Evolutionary conservation across 1,284 basidiomycete species (phyloP).

Genomic region (Sporisorium sorghi): DNA sequence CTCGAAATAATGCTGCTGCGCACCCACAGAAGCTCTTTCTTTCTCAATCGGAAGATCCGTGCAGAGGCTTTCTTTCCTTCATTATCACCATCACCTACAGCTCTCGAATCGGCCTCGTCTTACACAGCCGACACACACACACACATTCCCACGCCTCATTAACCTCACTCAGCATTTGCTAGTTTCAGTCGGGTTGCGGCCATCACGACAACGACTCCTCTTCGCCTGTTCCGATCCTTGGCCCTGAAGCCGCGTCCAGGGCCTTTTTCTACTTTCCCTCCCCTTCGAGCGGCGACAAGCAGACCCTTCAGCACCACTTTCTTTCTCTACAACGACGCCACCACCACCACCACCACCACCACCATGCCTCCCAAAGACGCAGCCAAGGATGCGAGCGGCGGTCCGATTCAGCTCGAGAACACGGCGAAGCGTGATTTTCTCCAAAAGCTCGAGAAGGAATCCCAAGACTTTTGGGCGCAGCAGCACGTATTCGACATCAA

Average conservation of each 20-base stretch:
- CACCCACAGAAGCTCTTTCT: background rate
- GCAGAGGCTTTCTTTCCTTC: background rate
- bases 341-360: constrained; percentile 3
- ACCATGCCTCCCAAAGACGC: constrained; percentile 58
- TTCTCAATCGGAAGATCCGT: constrained; percentile 15
- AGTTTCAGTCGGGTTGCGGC: constrained; percentile 21
- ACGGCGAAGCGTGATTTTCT: constrained; percentile 92
- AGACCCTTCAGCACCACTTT: constrained; percentile 1
- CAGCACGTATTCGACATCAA: constrained; percentile 80
- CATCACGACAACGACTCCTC: constrained; percentile 28
- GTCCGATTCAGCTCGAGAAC: constrained; percentile 70
- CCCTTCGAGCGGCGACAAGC: constrained; percentile 3
- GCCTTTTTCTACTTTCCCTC: constrained; percentile 9
- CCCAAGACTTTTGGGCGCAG: constrained; percentile 82
- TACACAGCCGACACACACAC: constrained; percentile 3
- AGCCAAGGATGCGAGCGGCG: constrained; percentile 37
- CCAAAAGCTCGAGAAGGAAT: constrained; percentile 82
- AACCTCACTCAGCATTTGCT: constrained; percentile 1
- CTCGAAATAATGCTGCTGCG: constrained; percentile 4
- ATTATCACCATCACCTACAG: constrained; percentile 15
- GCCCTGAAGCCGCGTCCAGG: constrained; percentile 47
- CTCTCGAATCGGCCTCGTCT: background rate
- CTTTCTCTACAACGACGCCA: background rate
- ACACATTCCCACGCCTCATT: constrained; percentile 12
- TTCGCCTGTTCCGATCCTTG: constrained; percentile 44